phyloP scores from a whole-genome alignment of 257 asterid genomes.

The Capsicum rhomboideum region DNA sequence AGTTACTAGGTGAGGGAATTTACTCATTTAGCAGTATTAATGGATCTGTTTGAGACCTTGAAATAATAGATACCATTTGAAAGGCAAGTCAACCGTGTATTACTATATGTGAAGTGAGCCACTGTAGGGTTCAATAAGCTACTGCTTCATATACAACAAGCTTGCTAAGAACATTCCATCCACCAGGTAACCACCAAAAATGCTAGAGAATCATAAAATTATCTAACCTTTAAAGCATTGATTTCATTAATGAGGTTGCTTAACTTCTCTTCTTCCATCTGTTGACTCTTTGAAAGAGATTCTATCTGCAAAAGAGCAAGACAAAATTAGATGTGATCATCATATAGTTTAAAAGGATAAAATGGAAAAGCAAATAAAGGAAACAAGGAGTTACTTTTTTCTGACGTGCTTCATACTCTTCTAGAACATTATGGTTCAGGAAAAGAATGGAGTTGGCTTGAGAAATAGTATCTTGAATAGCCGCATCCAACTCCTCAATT shows the following conservation, averaged over 20 bases:
- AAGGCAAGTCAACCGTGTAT: background rate
- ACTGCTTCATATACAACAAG: background rate
- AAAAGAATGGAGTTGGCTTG: slow-evolving; percentile 82
- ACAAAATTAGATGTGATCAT: background rate
- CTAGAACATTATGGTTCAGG: slow-evolving; percentile 75
- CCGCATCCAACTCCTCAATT: slow-evolving; percentile 77
- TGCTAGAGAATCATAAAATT: background rate
- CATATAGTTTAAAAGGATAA: background rate
- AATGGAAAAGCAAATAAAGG: background rate
- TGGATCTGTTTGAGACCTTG: background rate
- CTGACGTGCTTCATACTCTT: slow-evolving; percentile 84
- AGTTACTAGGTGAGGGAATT: background rate
- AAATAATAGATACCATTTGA: background rate
- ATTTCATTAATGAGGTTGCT: slow-evolving; percentile 38
- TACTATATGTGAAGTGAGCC: background rate
- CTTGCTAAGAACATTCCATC: background rate
- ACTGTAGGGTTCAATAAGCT: background rate
- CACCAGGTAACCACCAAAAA: background rate
- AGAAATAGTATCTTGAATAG: slow-evolving; percentile 63
- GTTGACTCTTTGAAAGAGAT: slow-evolving; percentile 48
- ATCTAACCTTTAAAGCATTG: slow-evolving; percentile 56
- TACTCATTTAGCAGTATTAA: background rate
- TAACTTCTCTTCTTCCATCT: slow-evolving; percentile 52
- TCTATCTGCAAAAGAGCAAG: slow-evolving; percentile 56
- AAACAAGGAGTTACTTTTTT: slow-evolving; percentile 36